phyloP scores from a whole-genome alignment of 108 stramenopile genomes.

The Aureococcus anophagefferens region DNA sequence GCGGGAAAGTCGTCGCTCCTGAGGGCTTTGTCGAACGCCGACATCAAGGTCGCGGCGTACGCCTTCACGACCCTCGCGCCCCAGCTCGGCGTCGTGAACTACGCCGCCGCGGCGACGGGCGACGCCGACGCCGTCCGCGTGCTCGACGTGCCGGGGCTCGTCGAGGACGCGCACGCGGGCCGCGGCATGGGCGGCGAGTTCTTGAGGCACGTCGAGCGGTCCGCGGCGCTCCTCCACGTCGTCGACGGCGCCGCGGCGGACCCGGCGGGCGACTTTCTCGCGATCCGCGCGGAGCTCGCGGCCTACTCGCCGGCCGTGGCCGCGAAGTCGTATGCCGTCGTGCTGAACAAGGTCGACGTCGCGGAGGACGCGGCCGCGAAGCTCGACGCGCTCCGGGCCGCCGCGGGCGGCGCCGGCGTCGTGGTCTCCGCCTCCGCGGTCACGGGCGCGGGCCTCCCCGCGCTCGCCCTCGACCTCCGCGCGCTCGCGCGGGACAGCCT shows the following conservation, averaged over 20 bases:
- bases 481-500: too few species aligned
- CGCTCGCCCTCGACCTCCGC: too few species aligned
- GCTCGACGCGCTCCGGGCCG: too few species aligned
- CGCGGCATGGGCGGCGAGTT: conserved; percentile 91
- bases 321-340: too few species aligned
- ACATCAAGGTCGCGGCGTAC: conserved; percentile 86
- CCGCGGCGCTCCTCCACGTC: conserved; percentile 61
- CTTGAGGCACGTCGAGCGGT: conserved; percentile 82
- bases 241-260: conserved; percentile 60
- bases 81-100: conserved; percentile 73
- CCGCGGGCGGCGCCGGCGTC: too few species aligned
- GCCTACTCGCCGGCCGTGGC: too few species aligned
- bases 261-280: conserved; percentile 56
- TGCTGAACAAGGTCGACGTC: too few species aligned
- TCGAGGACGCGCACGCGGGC: conserved; percentile 84
- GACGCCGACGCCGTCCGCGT: conserved; percentile 69
- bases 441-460: too few species aligned
- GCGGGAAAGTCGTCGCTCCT: conserved; percentile 88
- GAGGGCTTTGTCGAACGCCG: conserved; percentile 72
- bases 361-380: too few species aligned
- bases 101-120: conserved; percentile 10
- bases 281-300: conserved; percentile 5
- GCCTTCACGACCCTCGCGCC: conserved; percentile 96
- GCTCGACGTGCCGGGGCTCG: conserved; percentile 92
- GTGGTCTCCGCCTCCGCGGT: too few species aligned